phyloP scores from a whole-genome alignment of 345 rosid genomes.

The Lepidium aucheri region DNA sequence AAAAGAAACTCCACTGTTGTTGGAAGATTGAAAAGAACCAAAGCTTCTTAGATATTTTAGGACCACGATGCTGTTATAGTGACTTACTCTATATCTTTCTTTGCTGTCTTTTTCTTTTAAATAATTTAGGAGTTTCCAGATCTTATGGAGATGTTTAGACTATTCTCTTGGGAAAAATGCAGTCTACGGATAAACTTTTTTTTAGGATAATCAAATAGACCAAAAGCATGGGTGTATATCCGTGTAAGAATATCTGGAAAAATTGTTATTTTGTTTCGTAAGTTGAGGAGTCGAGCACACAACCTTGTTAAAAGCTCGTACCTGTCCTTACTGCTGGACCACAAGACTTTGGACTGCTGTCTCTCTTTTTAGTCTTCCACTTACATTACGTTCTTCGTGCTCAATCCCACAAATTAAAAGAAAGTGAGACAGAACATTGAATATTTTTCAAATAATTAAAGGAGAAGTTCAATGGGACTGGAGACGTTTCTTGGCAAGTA shows the following conservation, averaged over 20 bases:
- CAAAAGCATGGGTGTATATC: no score
- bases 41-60: background rate
- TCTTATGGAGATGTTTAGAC: no score
- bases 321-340: background rate
- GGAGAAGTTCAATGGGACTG: background rate
- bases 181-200: no score
- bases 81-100: background rate
- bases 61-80: background rate
- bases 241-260: no score
- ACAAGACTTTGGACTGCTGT: no score
- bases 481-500: constrained; percentile 8
- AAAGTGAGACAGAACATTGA: background rate
- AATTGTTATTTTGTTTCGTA: no score
- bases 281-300: no score
- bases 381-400: background rate
- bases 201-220: no score
- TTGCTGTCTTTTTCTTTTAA: no score
- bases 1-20: constrained; percentile 23
- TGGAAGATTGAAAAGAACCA: constrained; percentile 15
- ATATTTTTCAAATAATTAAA: background rate
- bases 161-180: no score
- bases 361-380: constrained; percentile 20
- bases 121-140: background rate
- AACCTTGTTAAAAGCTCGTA: background rate
- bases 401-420: background rate